Evolutionary conservation across 495 filamentous ascomycete genomes (phyloP).

Genomic region (Aspergillus nidulans): DNA sequence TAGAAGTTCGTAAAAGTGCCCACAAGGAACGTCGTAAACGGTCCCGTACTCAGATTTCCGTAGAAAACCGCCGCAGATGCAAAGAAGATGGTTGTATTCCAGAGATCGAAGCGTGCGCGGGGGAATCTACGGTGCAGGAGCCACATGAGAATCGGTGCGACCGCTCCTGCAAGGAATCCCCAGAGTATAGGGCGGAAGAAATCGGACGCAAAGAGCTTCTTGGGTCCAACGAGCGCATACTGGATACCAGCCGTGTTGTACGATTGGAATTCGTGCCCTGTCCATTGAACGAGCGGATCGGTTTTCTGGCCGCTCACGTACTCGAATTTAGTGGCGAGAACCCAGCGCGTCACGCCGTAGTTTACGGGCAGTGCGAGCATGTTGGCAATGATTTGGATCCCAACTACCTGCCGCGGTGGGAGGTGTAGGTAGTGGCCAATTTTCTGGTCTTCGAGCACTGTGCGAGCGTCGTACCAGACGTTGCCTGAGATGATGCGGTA

Average conservation of each 20-base stretch:
- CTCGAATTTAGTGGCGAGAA: conserved; percentile 46
- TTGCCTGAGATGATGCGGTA: conserved; percentile 49
- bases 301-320: conserved; percentile 46
- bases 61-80: conserved; percentile 32
- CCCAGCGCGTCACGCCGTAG: conserved; percentile 43
- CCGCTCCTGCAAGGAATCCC: conserved; percentile 52
- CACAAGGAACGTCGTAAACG: conserved; percentile 52
- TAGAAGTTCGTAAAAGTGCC: conserved; percentile 54
- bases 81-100: conserved; percentile 55
- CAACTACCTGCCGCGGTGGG: conserved; percentile 40
- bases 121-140: conserved; percentile 46
- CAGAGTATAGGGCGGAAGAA: conserved; percentile 50
- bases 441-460: conserved; percentile 46
- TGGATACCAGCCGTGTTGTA: conserved; percentile 50
- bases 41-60: conserved; percentile 46
- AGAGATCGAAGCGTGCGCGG: conserved; percentile 46
- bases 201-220: conserved; percentile 44
- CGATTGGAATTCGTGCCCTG: conserved; percentile 41
- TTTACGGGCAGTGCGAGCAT: conserved; percentile 41
- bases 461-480: conserved; percentile 51
- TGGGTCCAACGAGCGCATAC: conserved; percentile 53
- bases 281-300: conserved; percentile 55
- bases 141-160: conserved; percentile 43
- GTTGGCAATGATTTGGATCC: conserved; percentile 40
- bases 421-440: conserved; percentile 47